Base-by-base conservation (phyloP, 805 yeast genomes). In the Lipomyces yamanashiensis region DNA sequence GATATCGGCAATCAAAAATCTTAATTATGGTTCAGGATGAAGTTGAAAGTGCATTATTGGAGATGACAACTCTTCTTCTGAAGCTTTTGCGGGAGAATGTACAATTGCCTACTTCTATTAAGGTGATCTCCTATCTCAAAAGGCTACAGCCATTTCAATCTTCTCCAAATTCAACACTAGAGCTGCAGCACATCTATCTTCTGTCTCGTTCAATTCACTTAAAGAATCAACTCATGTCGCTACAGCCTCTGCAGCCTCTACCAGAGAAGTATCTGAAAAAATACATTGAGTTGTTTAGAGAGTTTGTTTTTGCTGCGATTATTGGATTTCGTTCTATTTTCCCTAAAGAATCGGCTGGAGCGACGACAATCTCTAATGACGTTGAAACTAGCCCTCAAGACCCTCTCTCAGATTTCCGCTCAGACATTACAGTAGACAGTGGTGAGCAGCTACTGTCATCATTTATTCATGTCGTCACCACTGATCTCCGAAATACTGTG, bases 201-300 rank as follows among this genome's bases (percentile, higher is more conserved):
- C 84, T 85, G 66, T 84, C 93, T 50, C 80, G 97, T 59, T 84
- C 79, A 75, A 85, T 84, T 61, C 90, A 87, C 75, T 85, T 92
- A 54, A 75, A 81, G 54, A 78, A 78, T 51, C 95, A 90, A 72
- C 74, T 88, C 54, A 79, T 82, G 2, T 80, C 85, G 15, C 78
- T 87, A 61, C 72, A 71, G 21, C 92, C 91, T 0, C 78, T 89
- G 57, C 78, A 81, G 58, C 79, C 82, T 58, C 82, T 82, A 54
- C 76, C 84, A 2, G 85, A 85, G 61, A 84, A 86, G 55, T 89
- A 85, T 71, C 77, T 92, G 61, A 92, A 91, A 70, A 80, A 96
- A 67, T 87, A 85, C 69, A 82, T 93, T 44, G 98, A 95, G 74
- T 85, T 90, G 3, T 85, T 90, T 62, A 82, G 99, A 73, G 98